phyloP scores from a whole-genome alignment of 257 asterid species.

The Solanum habrochaites region DNA sequence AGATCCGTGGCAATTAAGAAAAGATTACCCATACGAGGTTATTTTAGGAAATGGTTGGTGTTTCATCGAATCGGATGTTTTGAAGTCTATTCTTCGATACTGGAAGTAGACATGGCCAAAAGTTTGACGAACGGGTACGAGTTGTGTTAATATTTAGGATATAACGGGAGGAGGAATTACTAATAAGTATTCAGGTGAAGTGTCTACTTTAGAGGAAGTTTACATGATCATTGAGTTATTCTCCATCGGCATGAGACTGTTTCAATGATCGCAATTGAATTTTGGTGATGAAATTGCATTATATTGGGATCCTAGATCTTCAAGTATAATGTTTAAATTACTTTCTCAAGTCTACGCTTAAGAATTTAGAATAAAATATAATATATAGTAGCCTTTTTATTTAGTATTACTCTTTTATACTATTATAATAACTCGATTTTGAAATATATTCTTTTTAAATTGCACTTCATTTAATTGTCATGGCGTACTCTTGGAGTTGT shows the following conservation, averaged over 20 bases:
- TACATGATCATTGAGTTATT: conserved; percentile 7
- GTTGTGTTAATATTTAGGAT: conserved; percentile 37
- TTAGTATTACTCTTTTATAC: neutral
- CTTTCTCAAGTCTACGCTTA: neutral
- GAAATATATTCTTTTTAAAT: neutral
- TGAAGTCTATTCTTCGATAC: conserved; percentile 29
- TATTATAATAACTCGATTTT: neutral
- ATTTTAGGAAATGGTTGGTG: neutral
- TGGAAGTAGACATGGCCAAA: conserved; percentile 32
- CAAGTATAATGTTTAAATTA: conserved; percentile 15
- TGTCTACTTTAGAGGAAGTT: conserved; percentile 18
- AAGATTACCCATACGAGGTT: neutral
- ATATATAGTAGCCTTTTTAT: neutral
- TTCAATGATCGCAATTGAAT: conserved; percentile 17
- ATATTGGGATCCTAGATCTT: conserved; percentile 28
- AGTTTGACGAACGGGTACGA: conserved; percentile 13
- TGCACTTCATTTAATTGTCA: neutral
- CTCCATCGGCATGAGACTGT: conserved; percentile 18
- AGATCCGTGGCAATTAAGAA: conserved; percentile 48
- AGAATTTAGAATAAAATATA: neutral
- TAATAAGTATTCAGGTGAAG: conserved; percentile 10
- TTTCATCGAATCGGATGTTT: conserved; percentile 7
- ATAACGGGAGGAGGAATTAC: conserved; percentile 7
- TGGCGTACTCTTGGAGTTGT: neutral
- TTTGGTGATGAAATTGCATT: conserved; percentile 32